These are phyloP conservation scores for Scortechinia acanthostroma DNA, from an alignment of 2,329 filamentous ascomycete species.

Conservation along the genomic window DNA sequence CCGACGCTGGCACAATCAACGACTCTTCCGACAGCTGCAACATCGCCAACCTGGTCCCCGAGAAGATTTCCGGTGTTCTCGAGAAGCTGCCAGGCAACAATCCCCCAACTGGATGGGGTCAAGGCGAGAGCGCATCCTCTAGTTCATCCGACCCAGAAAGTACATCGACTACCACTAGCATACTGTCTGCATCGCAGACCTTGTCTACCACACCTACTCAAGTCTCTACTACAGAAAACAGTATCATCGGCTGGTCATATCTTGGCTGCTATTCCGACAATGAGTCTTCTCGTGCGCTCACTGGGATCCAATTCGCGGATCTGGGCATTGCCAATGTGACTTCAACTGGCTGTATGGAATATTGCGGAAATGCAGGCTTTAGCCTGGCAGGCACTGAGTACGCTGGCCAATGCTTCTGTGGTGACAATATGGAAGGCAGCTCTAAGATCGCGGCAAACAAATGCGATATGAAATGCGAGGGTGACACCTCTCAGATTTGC, in stretches of 20 bases:
- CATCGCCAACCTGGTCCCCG: background rate
- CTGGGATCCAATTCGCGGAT: background rate
- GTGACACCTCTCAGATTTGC: background rate
- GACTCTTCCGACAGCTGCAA: background rate
- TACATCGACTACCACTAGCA: background rate
- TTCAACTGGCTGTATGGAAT: background rate
- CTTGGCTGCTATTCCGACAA: background rate
- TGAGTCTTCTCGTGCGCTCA: background rate
- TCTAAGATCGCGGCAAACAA: background rate
- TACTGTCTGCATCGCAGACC: background rate
- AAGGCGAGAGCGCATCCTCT: background rate
- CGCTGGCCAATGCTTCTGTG: background rate
- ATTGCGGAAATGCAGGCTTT: background rate
- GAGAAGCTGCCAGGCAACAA: constrained; percentile 1
- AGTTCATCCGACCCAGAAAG: background rate
- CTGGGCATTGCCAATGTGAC: background rate
- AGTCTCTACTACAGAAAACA: no score
- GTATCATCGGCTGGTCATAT: background rate
- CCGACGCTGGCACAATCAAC: background rate
- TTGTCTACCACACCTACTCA: background rate
- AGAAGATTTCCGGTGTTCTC: background rate
- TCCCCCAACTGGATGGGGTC: background rate
- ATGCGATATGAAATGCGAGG: background rate
- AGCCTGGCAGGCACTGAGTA: background rate
- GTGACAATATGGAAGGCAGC: background rate